A percentile compares a stretch with the other conserved stretches of the same genome.
phyloP scores from a whole-genome alignment of 139 green algal genomes.

The Helicosporidium sp. region DNA sequence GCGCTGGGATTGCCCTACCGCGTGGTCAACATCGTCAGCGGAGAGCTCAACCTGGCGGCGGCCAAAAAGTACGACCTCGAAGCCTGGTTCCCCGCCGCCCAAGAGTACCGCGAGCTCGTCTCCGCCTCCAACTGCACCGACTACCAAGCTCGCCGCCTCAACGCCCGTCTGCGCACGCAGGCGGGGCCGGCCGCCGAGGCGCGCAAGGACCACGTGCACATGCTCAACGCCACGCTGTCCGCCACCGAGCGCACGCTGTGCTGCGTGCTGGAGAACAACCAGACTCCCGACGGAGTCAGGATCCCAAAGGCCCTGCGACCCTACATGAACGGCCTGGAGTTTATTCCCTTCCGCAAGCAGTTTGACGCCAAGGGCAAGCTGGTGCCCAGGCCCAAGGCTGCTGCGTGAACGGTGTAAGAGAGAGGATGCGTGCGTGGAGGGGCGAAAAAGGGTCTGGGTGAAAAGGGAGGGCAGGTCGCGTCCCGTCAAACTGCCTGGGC shows the following conservation, averaged over 20 bases:
- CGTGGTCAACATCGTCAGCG: constrained; percentile 75
- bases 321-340: constrained; percentile 81
- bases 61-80: constrained; percentile 99
- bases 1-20: constrained; percentile 67
- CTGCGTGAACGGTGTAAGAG: too few species aligned
- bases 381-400: constrained; percentile 23
- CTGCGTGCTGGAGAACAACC: constrained; percentile 95
- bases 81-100: constrained; percentile 87
- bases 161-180: constrained; percentile 47
- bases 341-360: constrained; percentile 68
- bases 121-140: constrained; percentile 96
- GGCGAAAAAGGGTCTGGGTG: too few species aligned
- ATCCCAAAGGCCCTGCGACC: constrained; percentile 55
- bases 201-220: constrained; percentile 82
- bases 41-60: constrained; percentile 92
- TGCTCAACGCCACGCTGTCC: constrained; percentile 91
- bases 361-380: constrained; percentile 53
- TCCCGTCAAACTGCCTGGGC: too few species aligned
- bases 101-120: constrained; percentile 84
- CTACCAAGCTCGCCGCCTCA: constrained; percentile 73
- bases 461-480: too few species aligned
- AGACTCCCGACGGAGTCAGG: constrained; percentile 59
- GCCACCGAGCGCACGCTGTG: constrained; percentile 93
- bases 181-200: constrained; percentile 37
- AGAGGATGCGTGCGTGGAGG: too few species aligned